A percentile compares a stretch with the other conserved stretches of the same genome.
phyloP scores from a whole-genome alignment of 768 basidiomycete species.

The Exsudoporus frostii region DNA sequence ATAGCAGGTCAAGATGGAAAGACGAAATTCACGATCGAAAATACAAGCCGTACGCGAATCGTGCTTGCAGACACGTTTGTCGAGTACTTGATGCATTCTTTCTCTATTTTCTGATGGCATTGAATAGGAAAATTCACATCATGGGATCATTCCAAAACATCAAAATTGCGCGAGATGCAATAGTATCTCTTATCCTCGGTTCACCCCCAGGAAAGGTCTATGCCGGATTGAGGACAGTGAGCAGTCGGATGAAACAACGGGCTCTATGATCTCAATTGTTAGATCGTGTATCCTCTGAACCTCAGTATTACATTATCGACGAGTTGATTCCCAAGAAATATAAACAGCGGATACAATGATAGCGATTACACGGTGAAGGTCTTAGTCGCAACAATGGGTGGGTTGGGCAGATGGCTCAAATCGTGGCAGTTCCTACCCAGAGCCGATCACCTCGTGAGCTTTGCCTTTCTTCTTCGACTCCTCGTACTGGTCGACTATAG shows the following conservation, averaged over 20 bases:
- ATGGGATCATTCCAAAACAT: slow-evolving; percentile 99
- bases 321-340: slow-evolving; percentile 4
- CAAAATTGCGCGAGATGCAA: slow-evolving; percentile 93
- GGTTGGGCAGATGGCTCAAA: background rate
- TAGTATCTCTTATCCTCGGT: slow-evolving; percentile 92
- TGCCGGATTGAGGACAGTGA: slow-evolving; percentile 85
- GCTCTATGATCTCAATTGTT: slow-evolving; percentile 50
- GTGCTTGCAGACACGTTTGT: slow-evolving; percentile 95
- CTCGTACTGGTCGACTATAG: slow-evolving; percentile 50
- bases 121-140: slow-evolving; percentile 89
- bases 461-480: slow-evolving; percentile 31
- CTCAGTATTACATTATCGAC: slow-evolving; percentile 8
- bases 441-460: slow-evolving; percentile 11
- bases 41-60: slow-evolving; percentile 94
- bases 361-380: background rate
- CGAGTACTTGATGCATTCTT: background rate
- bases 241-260: slow-evolving; percentile 90
- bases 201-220: slow-evolving; percentile 95
- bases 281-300: slow-evolving; percentile 6
- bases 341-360: background rate
- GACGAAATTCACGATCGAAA: slow-evolving; percentile 98
- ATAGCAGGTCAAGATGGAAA: slow-evolving; percentile 99
- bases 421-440: slow-evolving; percentile 5
- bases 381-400: background rate
- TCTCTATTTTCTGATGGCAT: slow-evolving; percentile 5